phyloP scores from a whole-genome alignment of 139 green algal species.

The Tetradesmus lagerheimii region DNA sequence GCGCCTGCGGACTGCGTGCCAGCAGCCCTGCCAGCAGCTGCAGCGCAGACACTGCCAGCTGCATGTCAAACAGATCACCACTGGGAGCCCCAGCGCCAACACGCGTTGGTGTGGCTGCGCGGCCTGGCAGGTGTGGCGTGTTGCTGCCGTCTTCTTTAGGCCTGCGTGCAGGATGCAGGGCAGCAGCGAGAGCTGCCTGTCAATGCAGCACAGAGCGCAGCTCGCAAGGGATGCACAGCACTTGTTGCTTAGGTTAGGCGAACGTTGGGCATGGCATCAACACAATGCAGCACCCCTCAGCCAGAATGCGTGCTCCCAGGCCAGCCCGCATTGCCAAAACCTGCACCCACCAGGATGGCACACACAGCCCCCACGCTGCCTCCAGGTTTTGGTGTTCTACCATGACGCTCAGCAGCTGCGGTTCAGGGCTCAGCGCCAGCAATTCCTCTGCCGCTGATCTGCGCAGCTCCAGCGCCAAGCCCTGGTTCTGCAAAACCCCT shows the following conservation, averaged over 20 bases:
- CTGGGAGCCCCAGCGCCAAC: slow-evolving; percentile 10
- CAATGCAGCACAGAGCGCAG: no score
- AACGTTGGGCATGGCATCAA: no score
- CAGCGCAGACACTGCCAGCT: slow-evolving; percentile 38
- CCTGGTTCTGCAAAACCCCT: slow-evolving; percentile 56
- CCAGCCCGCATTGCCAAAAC: no score
- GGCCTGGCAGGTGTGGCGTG: background rate
- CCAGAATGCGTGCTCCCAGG: no score
- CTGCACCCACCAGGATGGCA: slow-evolving; percentile 27
- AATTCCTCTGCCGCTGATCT: slow-evolving; percentile 65
- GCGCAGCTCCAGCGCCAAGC: slow-evolving; percentile 60
- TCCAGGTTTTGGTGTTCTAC: slow-evolving; percentile 18
- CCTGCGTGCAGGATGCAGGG: background rate
- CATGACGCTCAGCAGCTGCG: slow-evolving; percentile 51
- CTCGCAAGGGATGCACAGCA: no score
- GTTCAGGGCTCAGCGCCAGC: slow-evolving; percentile 54
- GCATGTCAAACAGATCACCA: slow-evolving; percentile 37
- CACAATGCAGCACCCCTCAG: no score
- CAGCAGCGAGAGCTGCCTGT: background rate
- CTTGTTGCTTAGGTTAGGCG: no score
- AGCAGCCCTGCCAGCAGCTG: slow-evolving; percentile 55
- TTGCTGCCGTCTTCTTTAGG: background rate
- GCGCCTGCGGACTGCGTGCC: slow-evolving; percentile 43
- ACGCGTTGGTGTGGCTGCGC: background rate
- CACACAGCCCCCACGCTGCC: slow-evolving; percentile 25